Evolutionary conservation across 164 flowering plant species (phyloP), one percentile per base, ranked within the genome.

Genomic region (Tetracentron sinense): DNA sequence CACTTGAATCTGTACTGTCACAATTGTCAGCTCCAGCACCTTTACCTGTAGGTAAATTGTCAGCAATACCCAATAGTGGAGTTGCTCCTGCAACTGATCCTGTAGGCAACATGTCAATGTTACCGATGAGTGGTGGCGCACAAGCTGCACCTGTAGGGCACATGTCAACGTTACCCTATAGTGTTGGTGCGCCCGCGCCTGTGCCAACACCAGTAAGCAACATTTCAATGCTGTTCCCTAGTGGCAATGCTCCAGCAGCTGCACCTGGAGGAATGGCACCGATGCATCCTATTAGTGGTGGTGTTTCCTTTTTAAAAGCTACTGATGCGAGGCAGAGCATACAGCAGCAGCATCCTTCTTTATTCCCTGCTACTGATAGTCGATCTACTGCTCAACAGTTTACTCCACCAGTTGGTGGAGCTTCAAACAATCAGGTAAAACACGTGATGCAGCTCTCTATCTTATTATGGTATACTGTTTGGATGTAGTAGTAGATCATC

Each of bases 341-440:
- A 28, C 56, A 49, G 70, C 87, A 77, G 63, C 76, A 75, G 31
- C 82, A 80, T 22, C 86, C 74, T 50, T 78, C 68, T 29, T 73
- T 83, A 53, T 54, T 78, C 17, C 75, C 75, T 44, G 63, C 80
- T 55, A 64, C 65, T 21, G 35, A 64, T 58, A 74, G 63, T 47
- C 42, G 20, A 69, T 60, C 79, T 42, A 17, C 70, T 73, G 50
- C 67, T 73, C 81, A 69, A 53, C 82, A 73, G 50, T 64, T 70
- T 42, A 46, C 51, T 44, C 68, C 68, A 49, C 65, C 76, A 17
- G 60, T 64, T 73, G 62, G 29, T 59, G 81, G 79, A 62, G 65
- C 78, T 73, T 66, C 81, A 60, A 74, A 63, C 71, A 83, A 71
- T 74, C 92, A 86, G 86, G 97, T 86, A 54, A 33, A 50, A 30